These are phyloP conservation scores for Suillus decipiens DNA, from an alignment of 768 basidiomycete genomes.

Conservation along the genomic window DNA sequence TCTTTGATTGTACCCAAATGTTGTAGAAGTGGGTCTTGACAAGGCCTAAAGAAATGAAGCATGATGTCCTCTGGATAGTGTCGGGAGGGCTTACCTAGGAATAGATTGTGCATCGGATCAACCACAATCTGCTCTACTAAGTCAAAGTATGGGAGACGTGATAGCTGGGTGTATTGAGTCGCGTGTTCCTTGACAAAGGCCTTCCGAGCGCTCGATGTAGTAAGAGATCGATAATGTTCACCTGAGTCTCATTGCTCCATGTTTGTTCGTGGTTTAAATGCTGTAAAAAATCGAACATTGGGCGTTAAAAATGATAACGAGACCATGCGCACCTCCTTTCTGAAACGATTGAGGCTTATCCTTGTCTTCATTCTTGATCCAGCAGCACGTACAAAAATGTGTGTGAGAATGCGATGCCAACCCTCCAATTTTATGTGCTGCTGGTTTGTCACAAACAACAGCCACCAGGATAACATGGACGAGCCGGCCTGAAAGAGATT, in stretches of 20 bases:
- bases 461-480: slow-evolving; percentile 26
- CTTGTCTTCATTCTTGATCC: slow-evolving; percentile 13
- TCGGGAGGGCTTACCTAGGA: too few relatives aligned
- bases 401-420: slow-evolving; percentile 34
- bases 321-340: too few relatives aligned
- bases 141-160: background rate
- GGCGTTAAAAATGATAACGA: too few relatives aligned
- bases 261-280: slow-evolving; percentile 17
- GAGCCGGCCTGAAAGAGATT: too few relatives aligned
- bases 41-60: background rate
- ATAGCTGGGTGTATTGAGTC: slow-evolving; percentile 15
- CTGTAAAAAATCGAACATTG: too few relatives aligned
- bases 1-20: slow-evolving; percentile 27
- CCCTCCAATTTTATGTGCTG: slow-evolving; percentile 36
- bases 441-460: slow-evolving; percentile 41
- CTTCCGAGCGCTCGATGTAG: slow-evolving; percentile 7
- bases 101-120: too few relatives aligned
- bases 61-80: too few relatives aligned
- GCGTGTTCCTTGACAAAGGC: slow-evolving; percentile 19
- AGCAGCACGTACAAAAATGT: slow-evolving; percentile 37
- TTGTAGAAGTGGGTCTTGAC: slow-evolving; percentile 18
- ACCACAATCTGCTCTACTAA: background rate
- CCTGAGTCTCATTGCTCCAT: slow-evolving; percentile 12
- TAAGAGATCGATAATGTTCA: too few relatives aligned
- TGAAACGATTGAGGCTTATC: too few relatives aligned